These are phyloP conservation scores for Tricharina praecox DNA, from an alignment of 495 filamentous ascomycete genomes.

Conservation along the genomic window DNA sequence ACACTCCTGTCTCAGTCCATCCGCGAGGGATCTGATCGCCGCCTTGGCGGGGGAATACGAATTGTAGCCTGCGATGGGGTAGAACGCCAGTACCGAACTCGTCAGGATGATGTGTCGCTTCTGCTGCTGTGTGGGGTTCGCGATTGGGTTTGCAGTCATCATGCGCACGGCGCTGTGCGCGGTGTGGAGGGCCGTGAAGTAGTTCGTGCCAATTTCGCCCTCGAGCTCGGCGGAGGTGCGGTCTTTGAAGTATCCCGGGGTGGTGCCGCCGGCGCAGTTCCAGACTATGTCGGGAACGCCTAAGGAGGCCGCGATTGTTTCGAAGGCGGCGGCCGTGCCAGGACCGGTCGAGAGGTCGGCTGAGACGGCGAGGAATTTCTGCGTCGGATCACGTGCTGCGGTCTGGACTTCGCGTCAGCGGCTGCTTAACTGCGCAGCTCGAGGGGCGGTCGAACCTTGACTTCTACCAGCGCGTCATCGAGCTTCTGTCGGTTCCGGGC, in stretches of 20 bases:
- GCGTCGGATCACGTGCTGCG: slow-evolving; percentile 41
- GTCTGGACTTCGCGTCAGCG: slow-evolving; percentile 30
- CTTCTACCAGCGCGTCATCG: slow-evolving; percentile 46
- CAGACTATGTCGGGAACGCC: slow-evolving; percentile 63
- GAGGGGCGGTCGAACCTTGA: slow-evolving; percentile 35
- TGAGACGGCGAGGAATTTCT: slow-evolving; percentile 68
- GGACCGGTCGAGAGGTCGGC: slow-evolving; percentile 58
- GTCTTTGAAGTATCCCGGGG: slow-evolving; percentile 66
- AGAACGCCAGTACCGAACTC: slow-evolving; percentile 56
- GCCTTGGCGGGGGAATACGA: slow-evolving; percentile 75
- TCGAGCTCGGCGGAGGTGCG: slow-evolving; percentile 44
- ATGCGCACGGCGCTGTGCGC: slow-evolving; percentile 53
- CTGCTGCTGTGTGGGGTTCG: slow-evolving; percentile 25
- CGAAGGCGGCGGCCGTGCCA: slow-evolving; percentile 50
- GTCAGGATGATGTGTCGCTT: slow-evolving; percentile 78
- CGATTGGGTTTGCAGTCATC: slow-evolving; percentile 41
- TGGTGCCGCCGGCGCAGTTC: slow-evolving; percentile 58
- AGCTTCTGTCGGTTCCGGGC: slow-evolving; percentile 63
- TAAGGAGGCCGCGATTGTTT: slow-evolving; percentile 41
- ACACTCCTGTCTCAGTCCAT: slow-evolving; percentile 69
- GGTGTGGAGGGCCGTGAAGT: slow-evolving; percentile 74
- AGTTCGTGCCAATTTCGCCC: slow-evolving; percentile 80
- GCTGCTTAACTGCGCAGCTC: too few species aligned
- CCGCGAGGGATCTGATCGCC: slow-evolving; percentile 66
- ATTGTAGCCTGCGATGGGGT: slow-evolving; percentile 64